Evolutionary conservation across 208 protist genomes (phyloP).

Genomic region (Crithidia bombi): DNA sequence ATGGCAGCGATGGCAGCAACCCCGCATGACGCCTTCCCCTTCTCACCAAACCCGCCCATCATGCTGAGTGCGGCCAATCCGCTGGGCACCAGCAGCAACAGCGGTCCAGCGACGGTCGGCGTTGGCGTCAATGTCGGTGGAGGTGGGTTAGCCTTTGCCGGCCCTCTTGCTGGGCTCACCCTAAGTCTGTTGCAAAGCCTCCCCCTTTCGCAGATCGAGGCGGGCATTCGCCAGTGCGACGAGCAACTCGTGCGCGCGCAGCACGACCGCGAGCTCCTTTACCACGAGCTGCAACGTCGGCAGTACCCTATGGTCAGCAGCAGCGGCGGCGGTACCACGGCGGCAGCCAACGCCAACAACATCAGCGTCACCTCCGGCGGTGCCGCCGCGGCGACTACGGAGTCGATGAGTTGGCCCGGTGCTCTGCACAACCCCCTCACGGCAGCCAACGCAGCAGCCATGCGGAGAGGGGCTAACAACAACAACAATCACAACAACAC

Average conservation of each 20-base stretch:
- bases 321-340: background rate
- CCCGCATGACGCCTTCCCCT: constrained; percentile 11
- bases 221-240: constrained; percentile 25
- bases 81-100: background rate
- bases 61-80: background rate
- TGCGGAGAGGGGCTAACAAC: too few relatives aligned
- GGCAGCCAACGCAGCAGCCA: too few relatives aligned
- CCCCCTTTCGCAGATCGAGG: constrained; percentile 11
- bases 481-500: too few relatives aligned
- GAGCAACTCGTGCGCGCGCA: constrained; percentile 17
- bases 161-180: background rate
- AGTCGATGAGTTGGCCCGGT: constrained; percentile 17
- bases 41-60: background rate
- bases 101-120: background rate
- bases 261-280: constrained; percentile 28
- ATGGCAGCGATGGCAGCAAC: background rate
- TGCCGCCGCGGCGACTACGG: background rate
- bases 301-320: constrained; percentile 7
- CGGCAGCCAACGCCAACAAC: background rate
- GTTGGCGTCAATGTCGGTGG: too few relatives aligned
- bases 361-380: background rate
- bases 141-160: background rate
- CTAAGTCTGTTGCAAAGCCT: constrained; percentile 11
- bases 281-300: constrained; percentile 29
- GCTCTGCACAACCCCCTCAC: background rate